Base-by-base conservation (phyloP, 441 rosid genomes). In the Hura crepitans region DNA sequence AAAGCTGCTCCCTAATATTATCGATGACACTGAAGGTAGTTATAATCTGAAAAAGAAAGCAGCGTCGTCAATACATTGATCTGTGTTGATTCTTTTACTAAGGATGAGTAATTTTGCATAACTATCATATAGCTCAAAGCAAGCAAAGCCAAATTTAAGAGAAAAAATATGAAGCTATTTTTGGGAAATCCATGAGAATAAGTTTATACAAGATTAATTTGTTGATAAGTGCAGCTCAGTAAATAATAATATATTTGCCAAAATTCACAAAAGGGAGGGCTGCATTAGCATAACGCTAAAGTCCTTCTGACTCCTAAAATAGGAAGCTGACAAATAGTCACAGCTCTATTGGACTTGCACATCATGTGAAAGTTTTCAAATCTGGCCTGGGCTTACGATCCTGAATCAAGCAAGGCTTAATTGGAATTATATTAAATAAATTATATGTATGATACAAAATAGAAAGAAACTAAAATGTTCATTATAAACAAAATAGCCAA, bases 21-120 rank as follows among this genome's bases (percentile, higher is more conserved):
- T 89, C 99, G 75, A 89, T 97, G 39, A 95, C 89, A 74, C 96
- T 87, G 82, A 95, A 88, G 74, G 95, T 89, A 18, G 97, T 81
- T 70, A 92, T 79, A 78, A 95, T 92, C 99, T 95, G 88, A 67
- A 77, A 67, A 77, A 72, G 46, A 72, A 27, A 67, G 65, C 61
- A 74, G 71, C 57, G 23, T 49, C 9, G 74, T 64, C 62, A 42
- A 51, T 51, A 51, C 20, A 51, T 20, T 51, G 55, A 4, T n/a
- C 55, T 1, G 45, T 42, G 45, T 9, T 3, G 39, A 0, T 12
- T 42, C 14, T 42, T 42, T 2, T 12, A 42, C 1, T 1, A 42
- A 42, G 46, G 46, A 42, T n/a, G n/a, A n/a, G n/a, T n/a, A n/a
- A n/a, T n/a, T n/a, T n/a, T n/a, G n/a, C n/a, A n/a, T 42, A 42